Evolutionary conservation across 768 basidiomycete species (phyloP).

Genomic region (Steccherinum ochraceum): DNA sequence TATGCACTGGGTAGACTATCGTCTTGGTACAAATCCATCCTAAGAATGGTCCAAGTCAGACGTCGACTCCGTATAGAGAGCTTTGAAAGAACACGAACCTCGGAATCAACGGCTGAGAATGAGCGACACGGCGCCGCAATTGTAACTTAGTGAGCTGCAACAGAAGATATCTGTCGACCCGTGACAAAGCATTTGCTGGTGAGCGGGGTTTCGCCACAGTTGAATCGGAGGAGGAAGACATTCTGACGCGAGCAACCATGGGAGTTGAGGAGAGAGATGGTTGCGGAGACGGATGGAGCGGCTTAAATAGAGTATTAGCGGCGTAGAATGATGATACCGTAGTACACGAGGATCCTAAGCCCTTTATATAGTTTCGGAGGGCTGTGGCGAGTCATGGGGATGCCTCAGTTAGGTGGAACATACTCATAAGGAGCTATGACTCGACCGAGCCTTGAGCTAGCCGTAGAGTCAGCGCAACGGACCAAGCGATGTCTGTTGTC

Average conservation of each 20-base stretch:
- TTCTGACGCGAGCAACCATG: background rate
- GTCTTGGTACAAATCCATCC: slow-evolving; percentile 35
- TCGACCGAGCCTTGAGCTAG: too few species aligned
- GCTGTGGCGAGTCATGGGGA: background rate
- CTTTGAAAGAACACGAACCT: background rate
- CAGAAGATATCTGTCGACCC: background rate
- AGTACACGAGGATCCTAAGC: background rate
- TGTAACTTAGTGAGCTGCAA: background rate
- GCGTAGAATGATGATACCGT: background rate
- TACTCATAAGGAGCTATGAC: too few species aligned
- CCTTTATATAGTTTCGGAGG: background rate
- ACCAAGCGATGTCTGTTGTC: too few species aligned
- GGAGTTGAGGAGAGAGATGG: background rate
- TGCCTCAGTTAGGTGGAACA: too few species aligned
- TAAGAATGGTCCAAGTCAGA: slow-evolving; percentile 8
- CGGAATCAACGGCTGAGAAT: background rate
- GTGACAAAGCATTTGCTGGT: background rate
- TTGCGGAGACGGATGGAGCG: background rate
- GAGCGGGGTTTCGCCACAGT: background rate
- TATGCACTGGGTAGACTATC: slow-evolving; percentile 24
- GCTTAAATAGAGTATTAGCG: background rate
- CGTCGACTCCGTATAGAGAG: background rate
- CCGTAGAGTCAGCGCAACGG: too few species aligned
- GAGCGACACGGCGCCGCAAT: background rate
- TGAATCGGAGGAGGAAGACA: background rate